Evolutionary conservation across 2,329 filamentous ascomycete genomes (phyloP), one percentile per base, ranked within the genome.

Genomic region (Cladobotryum protrusum): DNA sequence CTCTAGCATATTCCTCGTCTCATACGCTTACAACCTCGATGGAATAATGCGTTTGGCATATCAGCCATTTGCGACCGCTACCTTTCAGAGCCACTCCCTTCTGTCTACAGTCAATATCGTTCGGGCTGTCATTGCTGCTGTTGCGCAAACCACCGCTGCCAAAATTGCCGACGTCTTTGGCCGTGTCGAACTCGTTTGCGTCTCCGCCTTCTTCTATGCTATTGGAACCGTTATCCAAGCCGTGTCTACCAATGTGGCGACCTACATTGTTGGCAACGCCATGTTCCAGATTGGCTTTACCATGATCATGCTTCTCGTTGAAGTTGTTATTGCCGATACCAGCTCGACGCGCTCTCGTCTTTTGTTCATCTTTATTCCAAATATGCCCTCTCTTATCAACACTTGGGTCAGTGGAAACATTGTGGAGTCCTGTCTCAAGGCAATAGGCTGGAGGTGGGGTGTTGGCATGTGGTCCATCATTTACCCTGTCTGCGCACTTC

Each of bases 241-340:
- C 9, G 63, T 67, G 2, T 67, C 78, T 1, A 67, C 61, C 40
- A 69, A 71, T 45, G 67, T 83, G 8, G 60, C 73, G 35, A 65
- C 70, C 1, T 85, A 83, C 52, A 71, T 73, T 15, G 79, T 73
- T 4, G 82, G 82, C 20, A 76, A 77, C 33, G 71, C 83, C 37
- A 62, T 84, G 35, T 83, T 83, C 62, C 80, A 77, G 70, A 70
- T 85, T 37, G 83, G 83, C 44, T 85, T 82, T 60, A 85, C 82
- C 11, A 73, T 73, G 56, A 70, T 84, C 20, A 70, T 82, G 15
- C 67, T 86, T 12, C 70, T 86, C 1, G 72, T 85, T 18, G 81
- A 86, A 63, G 78, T 86, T 57, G 74, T 86, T 52, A 70, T 86
- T 42, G 82, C 75, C 41, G 83, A 86, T 56, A 72, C 82, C 20